Conservation (phyloP, 2,329 filamentous ascomycete species). For the Madurella fahalii region DNA sequence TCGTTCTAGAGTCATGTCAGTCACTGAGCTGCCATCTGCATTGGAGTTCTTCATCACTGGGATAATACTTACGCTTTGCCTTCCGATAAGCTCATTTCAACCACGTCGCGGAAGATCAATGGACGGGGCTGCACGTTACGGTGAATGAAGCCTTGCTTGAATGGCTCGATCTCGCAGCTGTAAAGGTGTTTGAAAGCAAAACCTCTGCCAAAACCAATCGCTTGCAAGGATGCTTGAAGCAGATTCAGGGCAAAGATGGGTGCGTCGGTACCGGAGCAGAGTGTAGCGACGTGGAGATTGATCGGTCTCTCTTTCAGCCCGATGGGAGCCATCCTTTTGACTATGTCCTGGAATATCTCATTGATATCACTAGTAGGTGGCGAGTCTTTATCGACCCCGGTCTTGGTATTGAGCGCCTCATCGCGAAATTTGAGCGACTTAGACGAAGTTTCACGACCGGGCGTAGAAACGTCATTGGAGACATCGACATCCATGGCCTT, state of each 20-base stretch:
- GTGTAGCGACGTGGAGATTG: slow-evolving; percentile 52
- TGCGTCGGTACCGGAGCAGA: slow-evolving; percentile 76
- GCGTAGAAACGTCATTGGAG: not conserved
- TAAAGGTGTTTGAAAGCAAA: slow-evolving; percentile 53
- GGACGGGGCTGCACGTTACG: slow-evolving; percentile 49
- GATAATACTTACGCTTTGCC: slow-evolving; percentile 41
- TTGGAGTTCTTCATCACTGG: slow-evolving; percentile 2
- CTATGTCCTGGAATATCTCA: slow-evolving; percentile 31
- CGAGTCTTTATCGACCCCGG: slow-evolving; percentile 18
- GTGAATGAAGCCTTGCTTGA: slow-evolving; percentile 62
- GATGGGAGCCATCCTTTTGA: slow-evolving; percentile 8
- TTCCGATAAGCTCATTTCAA: slow-evolving; percentile 44
- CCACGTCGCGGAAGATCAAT: slow-evolving; percentile 56
- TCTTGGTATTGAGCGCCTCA: not conserved
- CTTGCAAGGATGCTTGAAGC: slow-evolving; percentile 43
- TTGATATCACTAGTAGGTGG: slow-evolving; percentile 26
- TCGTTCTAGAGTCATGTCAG: slow-evolving; percentile 44
- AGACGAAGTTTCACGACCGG: not conserved
- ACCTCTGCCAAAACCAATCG: slow-evolving; percentile 27
- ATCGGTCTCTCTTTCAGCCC: not conserved
- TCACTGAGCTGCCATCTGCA: slow-evolving; percentile 34
- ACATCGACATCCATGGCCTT: not conserved
- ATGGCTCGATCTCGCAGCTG: slow-evolving; percentile 59
- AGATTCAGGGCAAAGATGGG: slow-evolving; percentile 63
- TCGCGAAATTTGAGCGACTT: not conserved